Evolutionary conservation across 2,329 filamentous ascomycete genomes (phyloP).

Genomic region (Aspergillus uvarum): DNA sequence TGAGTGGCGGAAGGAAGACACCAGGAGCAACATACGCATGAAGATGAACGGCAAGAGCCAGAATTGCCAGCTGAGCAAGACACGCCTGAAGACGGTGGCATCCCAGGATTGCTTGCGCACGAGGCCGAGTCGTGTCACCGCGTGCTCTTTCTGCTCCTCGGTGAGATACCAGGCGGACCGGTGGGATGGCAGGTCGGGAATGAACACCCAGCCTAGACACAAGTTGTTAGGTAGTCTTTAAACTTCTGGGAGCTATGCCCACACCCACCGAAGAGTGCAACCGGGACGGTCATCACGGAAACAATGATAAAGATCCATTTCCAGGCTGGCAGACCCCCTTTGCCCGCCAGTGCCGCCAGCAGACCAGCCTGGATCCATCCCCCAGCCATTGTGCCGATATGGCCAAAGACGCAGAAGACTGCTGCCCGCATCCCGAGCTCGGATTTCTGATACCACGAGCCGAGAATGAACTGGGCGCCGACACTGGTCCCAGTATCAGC

Average conservation of each 20-base stretch:
- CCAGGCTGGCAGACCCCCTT: conserved; percentile 42
- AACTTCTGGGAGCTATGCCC: not conserved
- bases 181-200: conserved; percentile 46
- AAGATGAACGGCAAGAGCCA: conserved; percentile 48
- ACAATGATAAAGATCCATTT: conserved; percentile 48
- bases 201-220: conserved; percentile 44
- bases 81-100: conserved; percentile 32
- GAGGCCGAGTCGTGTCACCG: conserved; percentile 38
- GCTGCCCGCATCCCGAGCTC: conserved; percentile 41
- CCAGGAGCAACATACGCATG: conserved; percentile 37
- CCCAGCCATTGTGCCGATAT: conserved; percentile 47
- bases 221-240: not conserved
- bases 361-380: conserved; percentile 49
- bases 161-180: conserved; percentile 44
- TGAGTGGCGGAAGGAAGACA: not conserved
- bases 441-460: conserved; percentile 47
- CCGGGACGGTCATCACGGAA: conserved; percentile 44
- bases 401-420: conserved; percentile 42
- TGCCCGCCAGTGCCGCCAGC: conserved; percentile 37
- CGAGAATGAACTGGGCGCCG: conserved; percentile 48
- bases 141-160: conserved; percentile 35
- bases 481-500: conserved; percentile 25
- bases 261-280: conserved; percentile 40
- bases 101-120: conserved; percentile 30
- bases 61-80: conserved; percentile 48